Percentiles rank a stretch among this genome's conserved stretches.
These are phyloP conservation scores for Pythium phragmitis DNA, from an alignment of 352 stramenopile species.

Conservation along the genomic window DNA sequence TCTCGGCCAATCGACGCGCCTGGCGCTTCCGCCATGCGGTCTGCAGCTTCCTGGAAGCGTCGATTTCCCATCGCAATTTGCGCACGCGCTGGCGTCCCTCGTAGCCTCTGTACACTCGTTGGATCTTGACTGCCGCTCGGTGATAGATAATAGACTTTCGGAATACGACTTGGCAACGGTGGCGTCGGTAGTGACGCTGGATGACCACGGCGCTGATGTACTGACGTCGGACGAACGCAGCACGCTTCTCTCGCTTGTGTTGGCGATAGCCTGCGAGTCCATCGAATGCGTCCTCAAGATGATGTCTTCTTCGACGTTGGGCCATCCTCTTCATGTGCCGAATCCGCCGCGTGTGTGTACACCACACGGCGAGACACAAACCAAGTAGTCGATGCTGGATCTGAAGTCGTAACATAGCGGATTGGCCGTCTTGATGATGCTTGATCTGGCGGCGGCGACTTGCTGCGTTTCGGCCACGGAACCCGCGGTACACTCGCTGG, in stretches of 20 bases:
- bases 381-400: constrained; percentile 30
- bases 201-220: constrained; percentile 54
- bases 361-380: constrained; percentile 36
- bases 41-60: constrained; percentile 48
- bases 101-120: constrained; percentile 56
- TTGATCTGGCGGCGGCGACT: constrained; percentile 30
- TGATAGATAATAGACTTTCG: constrained; percentile 30
- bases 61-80: constrained; percentile 39
- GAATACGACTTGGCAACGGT: constrained; percentile 56
- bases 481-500: constrained; percentile 57
- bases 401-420: constrained; percentile 32
- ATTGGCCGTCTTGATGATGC: constrained; percentile 31
- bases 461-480: constrained; percentile 27
- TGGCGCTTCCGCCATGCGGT: constrained; percentile 50
- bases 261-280: constrained; percentile 29
- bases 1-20: constrained; percentile 37
- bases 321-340: constrained; percentile 39
- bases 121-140: constrained; percentile 54
- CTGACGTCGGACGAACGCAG: constrained; percentile 30
- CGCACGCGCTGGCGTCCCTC: constrained; percentile 36
- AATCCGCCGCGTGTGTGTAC: constrained; percentile 22
- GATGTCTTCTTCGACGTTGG: constrained; percentile 12
- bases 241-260: constrained; percentile 40
- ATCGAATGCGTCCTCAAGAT: constrained; percentile 1
- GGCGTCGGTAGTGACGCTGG: constrained; percentile 63